phyloP scores from a whole-genome alignment of 148 eudicot species.

The Nepenthes mirabilis region DNA sequence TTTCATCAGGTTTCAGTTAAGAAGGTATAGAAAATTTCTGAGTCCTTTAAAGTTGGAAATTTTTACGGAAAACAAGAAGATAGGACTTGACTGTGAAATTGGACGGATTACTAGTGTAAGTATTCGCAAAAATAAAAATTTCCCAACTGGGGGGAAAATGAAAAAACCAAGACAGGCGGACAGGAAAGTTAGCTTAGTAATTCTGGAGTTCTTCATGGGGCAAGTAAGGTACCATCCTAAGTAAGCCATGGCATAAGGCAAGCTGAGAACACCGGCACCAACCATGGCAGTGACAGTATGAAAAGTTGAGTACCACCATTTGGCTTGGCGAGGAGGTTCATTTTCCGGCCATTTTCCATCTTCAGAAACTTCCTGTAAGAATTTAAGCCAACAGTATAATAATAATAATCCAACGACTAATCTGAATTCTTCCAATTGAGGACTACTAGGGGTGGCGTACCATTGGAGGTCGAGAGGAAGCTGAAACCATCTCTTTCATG shows the following conservation, averaged over 20 bases:
- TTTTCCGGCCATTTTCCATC: slow-evolving; percentile 25
- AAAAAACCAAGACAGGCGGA: no score
- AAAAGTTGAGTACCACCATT: slow-evolving; percentile 88
- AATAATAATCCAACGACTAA: neutral
- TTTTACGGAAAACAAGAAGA: no score
- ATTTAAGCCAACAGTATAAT: neutral
- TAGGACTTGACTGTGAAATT: no score
- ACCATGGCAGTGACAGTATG: slow-evolving; percentile 90
- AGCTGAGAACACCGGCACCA: slow-evolving; percentile 84
- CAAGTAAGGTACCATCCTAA: slow-evolving; percentile 50
- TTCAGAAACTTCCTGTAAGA: slow-evolving; percentile 24
- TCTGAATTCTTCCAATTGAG: neutral
- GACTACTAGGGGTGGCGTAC: slow-evolving; percentile 3
- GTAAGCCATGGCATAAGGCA: slow-evolving; percentile 88
- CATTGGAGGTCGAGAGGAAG: slow-evolving; percentile 35
- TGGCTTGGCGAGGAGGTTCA: slow-evolving; percentile 46
- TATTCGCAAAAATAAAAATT: no score
- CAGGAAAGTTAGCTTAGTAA: no score
- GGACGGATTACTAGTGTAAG: no score
- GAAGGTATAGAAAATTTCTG: no score
- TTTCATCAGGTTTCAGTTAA: no score
- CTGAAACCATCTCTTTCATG: slow-evolving; percentile 28
- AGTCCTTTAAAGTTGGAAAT: no score
- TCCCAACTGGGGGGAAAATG: no score
- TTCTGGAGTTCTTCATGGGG: neutral